phyloP scores from a whole-genome alignment of 805 yeast genomes.

The Huiozyma sinensis region DNA sequence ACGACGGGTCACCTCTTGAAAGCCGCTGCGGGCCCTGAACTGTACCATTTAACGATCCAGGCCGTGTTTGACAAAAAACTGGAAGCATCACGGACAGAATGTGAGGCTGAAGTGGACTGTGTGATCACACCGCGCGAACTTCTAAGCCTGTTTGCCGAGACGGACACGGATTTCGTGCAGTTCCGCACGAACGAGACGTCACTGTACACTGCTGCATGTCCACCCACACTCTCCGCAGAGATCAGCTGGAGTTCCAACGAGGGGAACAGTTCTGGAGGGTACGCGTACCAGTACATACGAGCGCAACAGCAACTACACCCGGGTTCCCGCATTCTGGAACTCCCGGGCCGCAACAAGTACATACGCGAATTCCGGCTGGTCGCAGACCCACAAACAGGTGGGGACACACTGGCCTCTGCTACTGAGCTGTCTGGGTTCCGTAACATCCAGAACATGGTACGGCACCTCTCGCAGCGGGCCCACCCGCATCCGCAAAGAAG shows the following conservation, averaged over 20 bases:
- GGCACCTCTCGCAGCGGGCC: slow-evolving; percentile 43
- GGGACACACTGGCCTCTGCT: slow-evolving; percentile 38
- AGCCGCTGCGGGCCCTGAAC: slow-evolving; percentile 16
- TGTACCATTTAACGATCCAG: slow-evolving; percentile 84
- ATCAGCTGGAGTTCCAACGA: slow-evolving; percentile 62
- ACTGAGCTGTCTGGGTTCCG: slow-evolving; percentile 82
- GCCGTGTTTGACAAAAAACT: slow-evolving; percentile 96
- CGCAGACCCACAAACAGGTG: slow-evolving; percentile 11
- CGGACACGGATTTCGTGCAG: slow-evolving; percentile 30
- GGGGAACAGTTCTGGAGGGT: slow-evolving; percentile 89
- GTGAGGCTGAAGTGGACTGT: slow-evolving; percentile 72
- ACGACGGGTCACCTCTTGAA: slow-evolving; percentile 77
- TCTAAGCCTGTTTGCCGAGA: slow-evolving; percentile 56
- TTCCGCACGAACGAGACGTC: slow-evolving; percentile 3
- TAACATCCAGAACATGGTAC: slow-evolving; percentile 85
- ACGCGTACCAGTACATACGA: slow-evolving; percentile 56
- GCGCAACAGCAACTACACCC: slow-evolving; percentile 27
- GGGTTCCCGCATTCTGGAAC: slow-evolving; percentile 23
- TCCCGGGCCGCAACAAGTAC: slow-evolving; percentile 69
- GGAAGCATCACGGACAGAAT: slow-evolving; percentile 83
- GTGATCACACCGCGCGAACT: slow-evolving; percentile 88
- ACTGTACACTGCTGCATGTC: slow-evolving; percentile 9
- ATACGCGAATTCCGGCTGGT: slow-evolving; percentile 57
- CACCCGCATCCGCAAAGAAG: slow-evolving; percentile 8
- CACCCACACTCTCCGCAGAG: slow-evolving; percentile 27